Percentiles rank a stretch among this genome's conserved stretches.
Conservation (phyloP, 371 early-diverging fungal species). For the Mucor circinelloides region DNA sequence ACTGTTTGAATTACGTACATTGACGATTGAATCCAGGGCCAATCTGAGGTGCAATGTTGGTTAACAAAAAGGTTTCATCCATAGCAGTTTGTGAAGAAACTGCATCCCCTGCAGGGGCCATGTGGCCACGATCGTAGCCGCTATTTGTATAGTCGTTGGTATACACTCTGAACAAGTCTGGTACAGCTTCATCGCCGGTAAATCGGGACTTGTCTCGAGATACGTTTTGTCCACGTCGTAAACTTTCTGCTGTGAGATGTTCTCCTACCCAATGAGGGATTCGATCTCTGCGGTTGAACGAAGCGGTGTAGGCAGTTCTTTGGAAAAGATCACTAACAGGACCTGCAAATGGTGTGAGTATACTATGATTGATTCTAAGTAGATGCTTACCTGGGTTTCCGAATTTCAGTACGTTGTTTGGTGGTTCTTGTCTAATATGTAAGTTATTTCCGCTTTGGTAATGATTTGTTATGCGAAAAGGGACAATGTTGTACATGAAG, state of each 20-base stretch:
- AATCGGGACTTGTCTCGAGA: constrained; percentile 65
- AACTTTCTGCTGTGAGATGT: constrained; percentile 69
- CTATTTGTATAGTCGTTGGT: constrained; percentile 69
- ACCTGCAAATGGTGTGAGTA: constrained; percentile 25
- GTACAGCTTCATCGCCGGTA: constrained; percentile 62
- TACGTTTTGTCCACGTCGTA: constrained; percentile 53
- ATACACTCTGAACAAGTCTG: constrained; percentile 61
- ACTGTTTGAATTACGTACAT: constrained; percentile 36
- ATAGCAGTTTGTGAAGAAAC: constrained; percentile 61
- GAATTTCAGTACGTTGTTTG: constrained; percentile 32
- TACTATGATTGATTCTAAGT: background rate
- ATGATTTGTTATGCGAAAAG: background rate
- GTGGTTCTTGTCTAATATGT: background rate
- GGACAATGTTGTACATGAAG: constrained; percentile 18
- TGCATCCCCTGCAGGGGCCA: constrained; percentile 80
- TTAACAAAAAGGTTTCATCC: constrained; percentile 75
- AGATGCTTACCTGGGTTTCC: constrained; percentile 47
- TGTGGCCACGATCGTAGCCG: constrained; percentile 84
- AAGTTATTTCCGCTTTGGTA: background rate
- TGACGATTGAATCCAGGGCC: constrained; percentile 82
- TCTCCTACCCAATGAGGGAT: constrained; percentile 85
- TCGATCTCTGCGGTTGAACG: constrained; percentile 72
- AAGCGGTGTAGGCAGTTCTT: constrained; percentile 55
- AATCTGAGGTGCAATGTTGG: constrained; percentile 83
- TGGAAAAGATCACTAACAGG: constrained; percentile 53